phyloP scores from a whole-genome alignment of 345 rosid genomes.

The Eucalyptus guilfoylei region DNA sequence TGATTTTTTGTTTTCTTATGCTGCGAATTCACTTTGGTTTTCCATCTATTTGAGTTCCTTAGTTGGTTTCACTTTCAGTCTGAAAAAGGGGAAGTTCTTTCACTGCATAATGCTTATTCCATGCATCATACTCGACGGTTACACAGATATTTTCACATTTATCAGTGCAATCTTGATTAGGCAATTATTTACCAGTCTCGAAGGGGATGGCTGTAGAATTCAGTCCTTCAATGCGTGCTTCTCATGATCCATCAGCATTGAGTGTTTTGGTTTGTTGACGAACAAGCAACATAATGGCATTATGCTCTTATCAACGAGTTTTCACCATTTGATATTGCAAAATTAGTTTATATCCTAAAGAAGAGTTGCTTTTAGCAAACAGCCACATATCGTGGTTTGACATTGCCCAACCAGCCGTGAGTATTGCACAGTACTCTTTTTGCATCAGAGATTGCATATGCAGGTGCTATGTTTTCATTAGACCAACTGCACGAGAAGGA shows the following conservation, averaged over 20 bases:
- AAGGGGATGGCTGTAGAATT: neutral
- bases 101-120: neutral
- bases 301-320: neutral
- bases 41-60: neutral
- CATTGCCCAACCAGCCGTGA: neutral
- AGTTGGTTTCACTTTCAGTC: neutral
- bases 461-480: conserved; percentile 5
- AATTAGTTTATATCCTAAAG: neutral
- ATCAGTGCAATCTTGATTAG: neutral
- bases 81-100: neutral
- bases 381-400: neutral
- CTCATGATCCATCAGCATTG: neutral
- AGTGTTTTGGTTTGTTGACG: neutral
- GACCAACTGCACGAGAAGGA: conserved; percentile 6
- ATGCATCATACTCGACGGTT: neutral
- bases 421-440: conserved; percentile 1
- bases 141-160: neutral
- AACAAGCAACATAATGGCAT: neutral
- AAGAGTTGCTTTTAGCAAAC: neutral
- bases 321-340: neutral
- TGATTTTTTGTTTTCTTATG: neutral
- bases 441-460: conserved; percentile 11
- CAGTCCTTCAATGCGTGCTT: neutral
- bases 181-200: neutral
- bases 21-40: neutral